Percentiles rank a stretch among this genome's conserved stretches.
These are phyloP conservation scores for Arabidopsis lyrata DNA, from an alignment of 441 rosid genomes.

Conservation along the genomic window DNA sequence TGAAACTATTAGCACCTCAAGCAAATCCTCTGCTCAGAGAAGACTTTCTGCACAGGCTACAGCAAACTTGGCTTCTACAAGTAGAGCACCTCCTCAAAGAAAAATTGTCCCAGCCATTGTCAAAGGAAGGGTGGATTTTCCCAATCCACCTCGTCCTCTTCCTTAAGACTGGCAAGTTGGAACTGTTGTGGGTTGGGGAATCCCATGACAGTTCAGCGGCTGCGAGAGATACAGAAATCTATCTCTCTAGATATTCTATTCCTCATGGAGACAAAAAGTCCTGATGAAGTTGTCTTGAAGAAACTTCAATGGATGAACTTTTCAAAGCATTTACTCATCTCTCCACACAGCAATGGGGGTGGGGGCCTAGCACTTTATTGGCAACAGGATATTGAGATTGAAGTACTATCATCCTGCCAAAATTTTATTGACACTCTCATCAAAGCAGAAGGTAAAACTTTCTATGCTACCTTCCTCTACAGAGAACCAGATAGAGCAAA, in stretches of 20 bases:
- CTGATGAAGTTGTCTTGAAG: neutral
- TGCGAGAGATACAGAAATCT: fast-evolving
- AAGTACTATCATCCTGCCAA: neutral
- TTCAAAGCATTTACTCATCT: neutral
- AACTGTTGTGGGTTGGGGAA: neutral
- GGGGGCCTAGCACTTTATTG: neutral
- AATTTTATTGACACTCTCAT: neutral
- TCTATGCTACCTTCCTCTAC: neutral
- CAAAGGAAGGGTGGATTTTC: neutral
- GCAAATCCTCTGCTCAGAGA: too few relatives aligned
- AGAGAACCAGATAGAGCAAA: neutral
- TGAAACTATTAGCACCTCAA: too few relatives aligned
- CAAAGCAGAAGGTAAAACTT: neutral
- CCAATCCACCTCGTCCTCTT: neutral
- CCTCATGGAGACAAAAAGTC: neutral
- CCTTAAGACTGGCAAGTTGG: neutral
- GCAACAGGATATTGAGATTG: neutral
- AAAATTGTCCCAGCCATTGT: too few relatives aligned
- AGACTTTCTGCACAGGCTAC: too few relatives aligned
- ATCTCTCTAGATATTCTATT: neutral
- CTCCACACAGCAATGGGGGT: neutral
- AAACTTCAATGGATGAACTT: neutral
- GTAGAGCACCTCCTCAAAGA: too few relatives aligned
- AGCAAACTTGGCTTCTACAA: too few relatives aligned
- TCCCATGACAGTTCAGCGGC: neutral